A percentile compares a stretch with the other conserved stretches of the same genome.
Conservation (phyloP, 2,329 filamentous ascomycete species). For the Calonectria pteridis region DNA sequence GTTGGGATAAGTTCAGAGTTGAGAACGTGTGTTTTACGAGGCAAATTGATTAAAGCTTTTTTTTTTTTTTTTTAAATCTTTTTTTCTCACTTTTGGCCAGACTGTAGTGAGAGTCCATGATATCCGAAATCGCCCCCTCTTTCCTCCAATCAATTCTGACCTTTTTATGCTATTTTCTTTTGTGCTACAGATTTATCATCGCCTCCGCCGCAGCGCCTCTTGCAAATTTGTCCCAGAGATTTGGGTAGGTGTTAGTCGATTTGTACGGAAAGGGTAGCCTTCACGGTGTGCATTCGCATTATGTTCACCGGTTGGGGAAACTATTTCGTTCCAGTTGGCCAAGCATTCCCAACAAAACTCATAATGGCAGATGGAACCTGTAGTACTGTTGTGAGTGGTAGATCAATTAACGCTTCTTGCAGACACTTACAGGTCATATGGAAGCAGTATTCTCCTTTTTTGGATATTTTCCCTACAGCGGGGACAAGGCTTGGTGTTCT, state of each 20-base stretch:
- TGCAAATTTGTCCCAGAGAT: not conserved
- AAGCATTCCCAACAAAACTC: not conserved
- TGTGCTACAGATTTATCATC: not conserved
- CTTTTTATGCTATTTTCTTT: not conserved
- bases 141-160: not conserved
- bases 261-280: not conserved
- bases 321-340: not conserved
- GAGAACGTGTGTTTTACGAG: not conserved
- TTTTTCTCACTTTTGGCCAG: not conserved
- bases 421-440: not conserved
- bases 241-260: not conserved
- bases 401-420: too few species aligned
- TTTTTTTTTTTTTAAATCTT: not conserved
- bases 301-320: not conserved
- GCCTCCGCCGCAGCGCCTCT: not conserved
- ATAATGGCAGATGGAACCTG: not conserved
- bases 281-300: not conserved
- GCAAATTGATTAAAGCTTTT: not conserved
- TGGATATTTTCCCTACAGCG: not conserved
- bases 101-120: not conserved
- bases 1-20: not conserved
- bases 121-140: not conserved
- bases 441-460: conserved; percentile 1
- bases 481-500: not conserved
- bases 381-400: not conserved